phyloP scores from a whole-genome alignment of 805 yeast genomes.

The Scheffersomyces stipitis region DNA sequence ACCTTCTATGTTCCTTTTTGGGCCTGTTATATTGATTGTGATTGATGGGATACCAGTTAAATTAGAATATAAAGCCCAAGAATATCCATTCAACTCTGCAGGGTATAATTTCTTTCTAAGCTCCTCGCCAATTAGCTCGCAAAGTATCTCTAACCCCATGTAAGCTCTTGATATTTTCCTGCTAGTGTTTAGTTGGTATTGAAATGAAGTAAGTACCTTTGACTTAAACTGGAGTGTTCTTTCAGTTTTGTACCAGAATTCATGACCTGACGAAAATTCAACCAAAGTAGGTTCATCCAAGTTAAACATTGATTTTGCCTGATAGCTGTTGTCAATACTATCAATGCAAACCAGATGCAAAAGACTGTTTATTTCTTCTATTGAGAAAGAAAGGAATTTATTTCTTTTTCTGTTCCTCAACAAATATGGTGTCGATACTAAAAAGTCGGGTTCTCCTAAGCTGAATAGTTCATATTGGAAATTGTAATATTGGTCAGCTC shows the following conservation, averaged over 20 bases:
- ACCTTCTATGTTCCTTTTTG: slow-evolving; percentile 34
- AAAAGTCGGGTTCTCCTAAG: too few species aligned
- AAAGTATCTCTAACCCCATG: slow-evolving; percentile 55
- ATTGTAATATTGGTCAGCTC: slow-evolving; percentile 43
- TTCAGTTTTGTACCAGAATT: slow-evolving; percentile 54
- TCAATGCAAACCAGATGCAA: background rate
- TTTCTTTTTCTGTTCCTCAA: too few species aligned
- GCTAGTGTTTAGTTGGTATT: too few species aligned
- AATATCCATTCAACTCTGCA: slow-evolving; percentile 52
- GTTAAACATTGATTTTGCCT: slow-evolving; percentile 25
- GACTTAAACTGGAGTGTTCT: slow-evolving; percentile 19
- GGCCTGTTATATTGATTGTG: slow-evolving; percentile 55
- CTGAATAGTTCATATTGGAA: slow-evolving; percentile 45
- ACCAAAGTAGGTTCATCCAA: slow-evolving; percentile 36
- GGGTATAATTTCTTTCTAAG: slow-evolving; percentile 49
- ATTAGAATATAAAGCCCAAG: slow-evolving; percentile 59
- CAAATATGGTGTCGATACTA: too few species aligned
- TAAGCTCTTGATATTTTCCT: too few species aligned
- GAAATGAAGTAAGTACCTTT: slow-evolving; percentile 46
- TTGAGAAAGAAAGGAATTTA: background rate
- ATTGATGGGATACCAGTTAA: slow-evolving; percentile 54
- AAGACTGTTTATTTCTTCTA: background rate
- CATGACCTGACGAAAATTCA: slow-evolving; percentile 32
- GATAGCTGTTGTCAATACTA: slow-evolving; percentile 5
- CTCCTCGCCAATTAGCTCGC: slow-evolving; percentile 44